phyloP scores from a whole-genome alignment of 169 alveolate genomes.

The Cyclospora cayetanensis region DNA sequence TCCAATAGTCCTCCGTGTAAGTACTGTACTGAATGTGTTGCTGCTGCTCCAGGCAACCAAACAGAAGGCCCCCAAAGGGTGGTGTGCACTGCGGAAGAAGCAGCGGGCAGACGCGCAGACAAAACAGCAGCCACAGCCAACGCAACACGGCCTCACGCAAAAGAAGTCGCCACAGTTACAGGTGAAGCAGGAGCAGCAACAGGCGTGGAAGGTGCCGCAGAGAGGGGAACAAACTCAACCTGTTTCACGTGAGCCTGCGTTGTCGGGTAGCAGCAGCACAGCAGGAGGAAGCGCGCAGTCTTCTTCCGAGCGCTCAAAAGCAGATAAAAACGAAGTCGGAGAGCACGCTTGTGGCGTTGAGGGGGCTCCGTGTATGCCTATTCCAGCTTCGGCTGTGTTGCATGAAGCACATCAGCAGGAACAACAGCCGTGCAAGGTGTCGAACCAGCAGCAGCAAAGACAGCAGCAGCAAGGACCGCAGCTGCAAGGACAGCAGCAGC shows the following conservation, averaged over 20 bases:
- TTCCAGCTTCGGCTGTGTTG: neutral
- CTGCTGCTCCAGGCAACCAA: neutral
- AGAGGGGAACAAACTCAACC: too few species aligned
- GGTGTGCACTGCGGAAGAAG: slow-evolving; percentile 18
- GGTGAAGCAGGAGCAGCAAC: neutral
- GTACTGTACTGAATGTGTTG: neutral
- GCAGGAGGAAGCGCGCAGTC: too few species aligned
- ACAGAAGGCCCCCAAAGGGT: neutral
- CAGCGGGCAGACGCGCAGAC: neutral
- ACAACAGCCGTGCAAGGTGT: neutral
- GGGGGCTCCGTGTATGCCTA: neutral
- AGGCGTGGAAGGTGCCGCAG: neutral
- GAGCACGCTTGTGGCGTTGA: too few species aligned
- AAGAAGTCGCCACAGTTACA: neutral
- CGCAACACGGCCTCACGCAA: too few species aligned
- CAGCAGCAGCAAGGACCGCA: neutral
- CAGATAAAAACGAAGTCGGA: too few species aligned
- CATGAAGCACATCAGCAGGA: neutral
- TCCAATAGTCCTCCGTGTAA: too few species aligned
- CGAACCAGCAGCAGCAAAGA: neutral
- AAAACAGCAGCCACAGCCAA: neutral
- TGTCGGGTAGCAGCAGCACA: too few species aligned
- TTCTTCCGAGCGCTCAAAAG: too few species aligned
- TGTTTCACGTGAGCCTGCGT: too few species aligned
- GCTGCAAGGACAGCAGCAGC: neutral